Conservation (phyloP, 2,329 filamentous ascomycete species). For the Scolecobasidium constrictum region DNA sequence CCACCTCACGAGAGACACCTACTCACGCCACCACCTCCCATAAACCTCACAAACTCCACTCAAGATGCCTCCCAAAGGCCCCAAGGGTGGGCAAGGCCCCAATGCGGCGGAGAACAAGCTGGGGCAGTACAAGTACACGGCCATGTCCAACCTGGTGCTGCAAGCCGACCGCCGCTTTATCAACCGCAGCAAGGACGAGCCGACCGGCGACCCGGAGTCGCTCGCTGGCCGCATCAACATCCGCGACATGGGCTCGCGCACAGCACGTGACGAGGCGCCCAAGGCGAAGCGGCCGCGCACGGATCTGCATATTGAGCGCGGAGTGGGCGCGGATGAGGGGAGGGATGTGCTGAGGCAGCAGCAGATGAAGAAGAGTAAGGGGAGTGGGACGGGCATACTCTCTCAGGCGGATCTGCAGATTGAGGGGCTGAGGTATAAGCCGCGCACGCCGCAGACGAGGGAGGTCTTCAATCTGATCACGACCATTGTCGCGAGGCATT, state of each 20-base stretch:
- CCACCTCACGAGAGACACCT: too few relatives aligned
- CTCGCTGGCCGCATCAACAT: conserved; percentile 89
- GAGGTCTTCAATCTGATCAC: conserved; percentile 92
- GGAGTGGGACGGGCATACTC: conserved; percentile 71
- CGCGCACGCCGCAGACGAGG: conserved; percentile 80
- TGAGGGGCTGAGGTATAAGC: conserved; percentile 85
- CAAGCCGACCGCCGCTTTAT: conserved; percentile 97
- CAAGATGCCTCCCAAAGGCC: conserved; percentile 8
- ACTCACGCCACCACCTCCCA: too few relatives aligned
- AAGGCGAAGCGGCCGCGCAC: conserved; percentile 64
- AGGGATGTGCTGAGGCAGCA: conserved; percentile 74
- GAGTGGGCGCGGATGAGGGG: conserved; percentile 59
- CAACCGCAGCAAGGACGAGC: conserved; percentile 83
- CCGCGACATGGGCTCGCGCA: conserved; percentile 83
- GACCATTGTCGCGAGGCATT: conserved; percentile 74
- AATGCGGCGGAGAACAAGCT: conserved; percentile 45
- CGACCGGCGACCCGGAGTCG: conserved; percentile 94
- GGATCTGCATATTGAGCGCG: conserved; percentile 61
- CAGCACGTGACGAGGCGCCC: conserved; percentile 67
- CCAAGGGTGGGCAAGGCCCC: conserved; percentile 7
- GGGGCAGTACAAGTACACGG: conserved; percentile 97
- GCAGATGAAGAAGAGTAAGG: conserved; percentile 37
- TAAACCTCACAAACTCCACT: too few relatives aligned
- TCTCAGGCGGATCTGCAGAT: conserved; percentile 78
- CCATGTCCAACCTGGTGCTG: conserved; percentile 99